Percentiles rank a stretch among this genome's conserved stretches.
phyloP scores from a whole-genome alignment of 2,329 filamentous ascomycete species.

The Fusarium verticillioides region DNA sequence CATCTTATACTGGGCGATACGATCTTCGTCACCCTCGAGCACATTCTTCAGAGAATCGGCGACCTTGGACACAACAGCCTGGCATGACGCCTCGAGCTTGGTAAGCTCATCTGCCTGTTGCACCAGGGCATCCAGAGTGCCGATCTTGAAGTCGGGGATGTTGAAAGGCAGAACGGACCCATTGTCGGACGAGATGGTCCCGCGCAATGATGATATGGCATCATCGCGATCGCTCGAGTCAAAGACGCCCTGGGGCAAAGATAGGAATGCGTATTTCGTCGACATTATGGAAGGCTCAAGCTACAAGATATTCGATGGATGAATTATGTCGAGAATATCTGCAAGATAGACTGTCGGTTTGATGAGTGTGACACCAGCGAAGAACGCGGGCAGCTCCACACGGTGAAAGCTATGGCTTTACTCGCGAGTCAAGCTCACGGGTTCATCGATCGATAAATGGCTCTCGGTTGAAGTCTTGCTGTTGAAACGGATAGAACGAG shows the following conservation, averaged over 20 bases:
- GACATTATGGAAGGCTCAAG: slow-evolving; percentile 52
- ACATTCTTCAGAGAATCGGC: slow-evolving; percentile 85
- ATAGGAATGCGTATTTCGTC: slow-evolving; percentile 85
- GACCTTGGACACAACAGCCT: slow-evolving; percentile 87
- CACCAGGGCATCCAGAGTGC: slow-evolving; percentile 92
- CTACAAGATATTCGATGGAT: slow-evolving; percentile 2
- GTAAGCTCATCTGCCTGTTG: slow-evolving; percentile 95
- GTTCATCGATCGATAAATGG: slow-evolving; percentile 18
- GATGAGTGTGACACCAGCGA: slow-evolving; percentile 19
- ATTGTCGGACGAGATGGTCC: slow-evolving; percentile 78
- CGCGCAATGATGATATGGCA: slow-evolving; percentile 79
- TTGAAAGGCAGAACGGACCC: slow-evolving; percentile 80
- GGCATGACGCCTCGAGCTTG: slow-evolving; percentile 85
- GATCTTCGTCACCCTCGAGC: slow-evolving; percentile 85
- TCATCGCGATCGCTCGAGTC: slow-evolving; percentile 83
- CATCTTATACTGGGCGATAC: slow-evolving; percentile 86
- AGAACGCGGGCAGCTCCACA: slow-evolving; percentile 14
- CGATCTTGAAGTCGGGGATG: slow-evolving; percentile 97
- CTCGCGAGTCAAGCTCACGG: slow-evolving; percentile 1
- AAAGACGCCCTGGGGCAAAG: slow-evolving; percentile 87
- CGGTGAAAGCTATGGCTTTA: slow-evolving; percentile 17
- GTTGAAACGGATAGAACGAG: neutral
- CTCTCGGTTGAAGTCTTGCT: slow-evolving; percentile 1
- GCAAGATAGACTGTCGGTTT: slow-evolving; percentile 19
- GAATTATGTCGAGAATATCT: slow-evolving; percentile 13